Evolutionary conservation across 305 asterid genomes (phyloP), one percentile per base, ranked within the genome.

Genomic region (Petunia hybrid): DNA sequence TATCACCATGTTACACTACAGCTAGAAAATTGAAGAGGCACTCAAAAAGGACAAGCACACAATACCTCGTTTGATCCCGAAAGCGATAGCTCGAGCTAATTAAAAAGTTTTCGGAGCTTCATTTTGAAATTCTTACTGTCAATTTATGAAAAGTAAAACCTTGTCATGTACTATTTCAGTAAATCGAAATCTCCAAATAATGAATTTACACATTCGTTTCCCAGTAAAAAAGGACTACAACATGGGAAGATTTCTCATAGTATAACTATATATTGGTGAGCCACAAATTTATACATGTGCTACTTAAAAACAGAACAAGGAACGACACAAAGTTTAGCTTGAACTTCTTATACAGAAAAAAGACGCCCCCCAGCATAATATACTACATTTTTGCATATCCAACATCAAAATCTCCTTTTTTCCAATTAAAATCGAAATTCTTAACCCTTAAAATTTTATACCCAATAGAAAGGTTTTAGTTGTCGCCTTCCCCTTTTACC

Each of bases 401-500:
- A 73, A 51, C 78, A 51, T 73, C 62, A 73, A 48, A 48, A 71
- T 71, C 78, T 48, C 43, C 43, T 46, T 71, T 40, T 48, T 71
- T 48, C 35, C 36, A 48, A 71, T 40, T 13, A 71, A 48, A 43
- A 35, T 73, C 62, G 51, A 73, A 73, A 73, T 73, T 73, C 63
- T 73, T 45, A 73, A 3, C 46, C 12, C 12, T 70, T 46, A 46
- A 70, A 70, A 70, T 46, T 31, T 22, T 31, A 70, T 48, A 70
- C 60, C 63, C 62, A 73, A 69, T 9, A 71, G 43, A 71, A 31
- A 31, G 59, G 35, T 48, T 46, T 48, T 71, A 31, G 43, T 71
- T 48, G 6, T 13, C 9, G 31, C 61, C 10, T 4, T 3, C 78
- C 62, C 62, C 12, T 3, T 6, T 35, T 2, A 2, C 62, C 3